Evolutionary conservation across 2,329 filamentous ascomycete species (phyloP).

Genomic region (Aspergillus uvarum): DNA sequence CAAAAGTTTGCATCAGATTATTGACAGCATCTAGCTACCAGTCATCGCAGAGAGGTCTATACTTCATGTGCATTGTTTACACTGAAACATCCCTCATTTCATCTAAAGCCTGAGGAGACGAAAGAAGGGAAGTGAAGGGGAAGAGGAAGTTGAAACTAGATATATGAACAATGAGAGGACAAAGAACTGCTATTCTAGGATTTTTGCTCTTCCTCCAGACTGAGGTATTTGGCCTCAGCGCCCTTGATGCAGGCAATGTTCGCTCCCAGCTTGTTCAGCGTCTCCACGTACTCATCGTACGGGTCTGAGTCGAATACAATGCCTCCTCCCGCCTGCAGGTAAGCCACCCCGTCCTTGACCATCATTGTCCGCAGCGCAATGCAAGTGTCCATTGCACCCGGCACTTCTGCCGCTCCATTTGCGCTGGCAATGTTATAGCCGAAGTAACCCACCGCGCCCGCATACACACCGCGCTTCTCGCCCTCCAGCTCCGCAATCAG

Average conservation of each 20-base stretch:
- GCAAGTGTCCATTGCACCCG: conserved; percentile 90
- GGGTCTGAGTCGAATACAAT: conserved; percentile 93
- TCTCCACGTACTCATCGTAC: conserved; percentile 91
- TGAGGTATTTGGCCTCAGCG: conserved; percentile 70
- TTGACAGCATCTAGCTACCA: not conserved
- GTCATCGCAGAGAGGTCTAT: not conserved
- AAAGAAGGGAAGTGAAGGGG: not conserved
- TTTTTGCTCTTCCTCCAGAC: conserved; percentile 34
- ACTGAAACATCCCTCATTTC: not conserved
- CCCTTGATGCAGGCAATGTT: conserved; percentile 86
- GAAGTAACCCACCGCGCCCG: conserved; percentile 95
- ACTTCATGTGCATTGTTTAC: not conserved
- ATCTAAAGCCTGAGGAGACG: not conserved
- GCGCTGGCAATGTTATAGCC: conserved; percentile 74
- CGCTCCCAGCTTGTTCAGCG: conserved; percentile 90
- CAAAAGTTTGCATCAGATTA: not conserved
- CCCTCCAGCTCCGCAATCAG: conserved; percentile 90
- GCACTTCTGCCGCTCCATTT: conserved; percentile 59
- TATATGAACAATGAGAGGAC: not conserved
- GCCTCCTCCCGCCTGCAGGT: conserved; percentile 81
- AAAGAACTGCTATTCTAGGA: not conserved
- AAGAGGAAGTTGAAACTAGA: not conserved
- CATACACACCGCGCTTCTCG: conserved; percentile 94
- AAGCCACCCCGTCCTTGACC: conserved; percentile 85
- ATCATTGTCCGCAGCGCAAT: conserved; percentile 88